A percentile compares a stretch with the other conserved stretches of the same genome.
These are phyloP conservation scores for Coemansia interrupta DNA, from an alignment of 192 early-diverging fungal genomes.

Conservation along the genomic window DNA sequence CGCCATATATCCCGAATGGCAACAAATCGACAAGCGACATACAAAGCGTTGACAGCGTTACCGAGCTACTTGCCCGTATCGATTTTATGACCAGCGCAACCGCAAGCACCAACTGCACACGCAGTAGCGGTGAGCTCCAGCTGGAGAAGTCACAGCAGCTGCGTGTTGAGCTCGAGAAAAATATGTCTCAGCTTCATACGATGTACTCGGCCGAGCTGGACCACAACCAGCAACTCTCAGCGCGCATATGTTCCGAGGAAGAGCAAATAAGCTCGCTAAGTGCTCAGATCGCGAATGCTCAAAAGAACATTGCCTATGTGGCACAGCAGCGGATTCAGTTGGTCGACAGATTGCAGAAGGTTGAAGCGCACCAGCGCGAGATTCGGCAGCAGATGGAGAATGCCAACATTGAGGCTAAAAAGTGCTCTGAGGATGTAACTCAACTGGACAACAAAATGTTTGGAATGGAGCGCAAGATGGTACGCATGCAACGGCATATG, in stretches of 20 bases:
- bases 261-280: constrained; percentile 16
- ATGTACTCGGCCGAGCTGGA: constrained; percentile 17
- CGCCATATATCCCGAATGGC: neutral
- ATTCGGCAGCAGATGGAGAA: constrained; percentile 10
- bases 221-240: constrained; percentile 17
- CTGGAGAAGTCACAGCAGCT: constrained; percentile 6
- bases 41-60: constrained; percentile 33
- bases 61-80: constrained; percentile 35
- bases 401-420: constrained; percentile 1
- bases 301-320: constrained; percentile 30
- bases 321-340: constrained; percentile 32
- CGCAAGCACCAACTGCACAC: neutral
- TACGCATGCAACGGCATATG: constrained; percentile 17
- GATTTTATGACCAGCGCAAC: constrained; percentile 19
- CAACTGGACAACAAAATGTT: constrained; percentile 31
- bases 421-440: constrained; percentile 12
- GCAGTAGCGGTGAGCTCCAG: constrained; percentile 10
- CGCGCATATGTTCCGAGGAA: constrained; percentile 18
- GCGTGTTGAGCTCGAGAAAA: constrained; percentile 19
- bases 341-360: constrained; percentile 20
- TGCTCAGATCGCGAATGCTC: constrained; percentile 18
- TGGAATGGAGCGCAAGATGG: constrained; percentile 24
- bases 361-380: constrained; percentile 16
- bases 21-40: neutral
- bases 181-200: constrained; percentile 19